Evolutionary conservation across 495 filamentous ascomycete genomes (phyloP), one percentile per base, ranked within the genome.

Genomic region (Apodospora peruviana): DNA sequence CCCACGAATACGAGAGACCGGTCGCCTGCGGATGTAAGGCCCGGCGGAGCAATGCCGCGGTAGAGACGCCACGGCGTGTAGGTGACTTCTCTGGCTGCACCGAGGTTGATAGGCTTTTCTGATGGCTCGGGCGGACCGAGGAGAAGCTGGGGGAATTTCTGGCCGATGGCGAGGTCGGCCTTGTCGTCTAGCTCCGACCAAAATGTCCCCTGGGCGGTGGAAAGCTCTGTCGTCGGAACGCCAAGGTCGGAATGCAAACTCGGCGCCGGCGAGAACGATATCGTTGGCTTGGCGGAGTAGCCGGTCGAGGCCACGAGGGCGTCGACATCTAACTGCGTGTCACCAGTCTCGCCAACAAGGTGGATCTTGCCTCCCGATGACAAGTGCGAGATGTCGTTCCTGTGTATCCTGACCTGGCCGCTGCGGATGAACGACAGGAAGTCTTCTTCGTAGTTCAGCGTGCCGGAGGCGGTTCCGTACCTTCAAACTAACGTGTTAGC

Each of bases 41-140:
- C 50, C 2, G 83, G 71, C 0, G 86, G 85, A 0, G 85, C 75
- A 59, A 90, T 78, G 58, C 87, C 87, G 25, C 82, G 80, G 51
- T 82, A 75, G 9, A 90, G 70, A n/a, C 65, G 60, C 48, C 62
- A 71, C 14, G 71, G 69, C 1, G 66, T 67, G 29, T 66, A 53
- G 11, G 39, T 12, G 0, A 25, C 44, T 14, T 55, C 48, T 5
- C 47, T 42, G 4, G 48, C 32, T 23, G 44, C 21, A 34, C 46
- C 25, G 16, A 37, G 37, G 43, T 54, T 58, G 36, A 43, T 0
- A 32, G 45, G 27, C 14, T 32, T 32, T 7, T 7, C 27, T 14
- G 7, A 14, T 14, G 27, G 27, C 27, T 32, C 14, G 48, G 45
- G 5, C 25, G 44, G 45, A 37, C 57, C n/a, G 37, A 20, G 3